A percentile compares a stretch with the other conserved stretches of the same genome.
These are phyloP conservation scores for Moelleriella libera DNA, from an alignment of 2,329 filamentous ascomycete species.

Conservation along the genomic window DNA sequence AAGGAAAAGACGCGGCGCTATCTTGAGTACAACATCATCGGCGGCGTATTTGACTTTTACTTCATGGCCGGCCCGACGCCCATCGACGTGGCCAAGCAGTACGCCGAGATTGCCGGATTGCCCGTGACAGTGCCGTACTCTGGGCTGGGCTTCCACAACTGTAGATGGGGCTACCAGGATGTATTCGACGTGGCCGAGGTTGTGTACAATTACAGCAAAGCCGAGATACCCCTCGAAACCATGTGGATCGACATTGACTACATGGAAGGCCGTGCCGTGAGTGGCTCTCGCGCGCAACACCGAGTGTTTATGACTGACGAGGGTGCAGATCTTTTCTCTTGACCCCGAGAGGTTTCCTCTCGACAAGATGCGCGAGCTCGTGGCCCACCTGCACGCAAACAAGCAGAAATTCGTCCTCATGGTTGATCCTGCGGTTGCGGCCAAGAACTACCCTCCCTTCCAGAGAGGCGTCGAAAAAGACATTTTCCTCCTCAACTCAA, in stretches of 20 bases:
- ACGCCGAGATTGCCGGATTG: conserved; percentile 39
- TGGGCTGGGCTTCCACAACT: conserved; percentile 48
- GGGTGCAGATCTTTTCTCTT: conserved; percentile 37
- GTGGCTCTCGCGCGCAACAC: background rate
- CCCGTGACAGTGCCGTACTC: conserved; percentile 52
- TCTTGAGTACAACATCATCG: conserved; percentile 67
- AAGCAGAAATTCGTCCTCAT: conserved; percentile 64
- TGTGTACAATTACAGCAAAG: conserved; percentile 49
- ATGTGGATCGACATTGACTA: conserved; percentile 61
- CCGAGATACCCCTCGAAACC: conserved; percentile 56
- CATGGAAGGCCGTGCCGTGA: conserved; percentile 16
- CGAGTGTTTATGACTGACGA: background rate
- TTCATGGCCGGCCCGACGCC: conserved; percentile 47
- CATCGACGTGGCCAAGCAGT: conserved; percentile 43
- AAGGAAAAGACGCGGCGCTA: conserved; percentile 42
- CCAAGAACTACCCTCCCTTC: conserved; percentile 33
- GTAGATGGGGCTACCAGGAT: conserved; percentile 50
- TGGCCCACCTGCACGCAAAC: conserved; percentile 49
- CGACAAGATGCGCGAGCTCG: conserved; percentile 47
- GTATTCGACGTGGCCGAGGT: conserved; percentile 52
- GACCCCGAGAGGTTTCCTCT: conserved; percentile 51
- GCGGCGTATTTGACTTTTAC: conserved; percentile 62
- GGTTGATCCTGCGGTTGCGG: conserved; percentile 58
- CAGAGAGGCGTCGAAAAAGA: conserved; percentile 25
- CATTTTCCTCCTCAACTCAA: conserved; percentile 31